A percentile compares a stretch with the other conserved stretches of the same genome.
These are phyloP conservation scores for Cercophora sp. DNA, from an alignment of 495 filamentous ascomycete species.

Conservation along the genomic window DNA sequence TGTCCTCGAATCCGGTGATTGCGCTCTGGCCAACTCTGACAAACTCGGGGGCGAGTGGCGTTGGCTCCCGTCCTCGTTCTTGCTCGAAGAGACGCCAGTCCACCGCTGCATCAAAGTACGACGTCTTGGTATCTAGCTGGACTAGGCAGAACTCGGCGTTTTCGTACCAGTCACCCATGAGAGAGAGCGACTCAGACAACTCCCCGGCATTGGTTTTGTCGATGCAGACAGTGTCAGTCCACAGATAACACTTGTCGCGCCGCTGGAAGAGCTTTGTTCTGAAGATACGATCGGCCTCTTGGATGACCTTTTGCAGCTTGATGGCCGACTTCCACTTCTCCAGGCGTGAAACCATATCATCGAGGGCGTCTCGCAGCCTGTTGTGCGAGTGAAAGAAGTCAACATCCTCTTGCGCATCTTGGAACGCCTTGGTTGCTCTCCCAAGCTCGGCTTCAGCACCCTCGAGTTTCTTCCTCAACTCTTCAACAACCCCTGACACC, in stretches of 20 bases:
- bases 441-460: conserved; percentile 11
- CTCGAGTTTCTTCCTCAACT: conserved; percentile 5
- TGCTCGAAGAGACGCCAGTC: conserved; percentile 28
- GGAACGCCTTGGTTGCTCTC: conserved; percentile 1
- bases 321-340: conserved; percentile 38
- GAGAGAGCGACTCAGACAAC: conserved; percentile 38
- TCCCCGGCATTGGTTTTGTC: conserved; percentile 40
- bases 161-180: conserved; percentile 49
- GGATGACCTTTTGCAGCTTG: conserved; percentile 35
- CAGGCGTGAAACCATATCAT: conserved; percentile 31
- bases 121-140: conserved; percentile 36
- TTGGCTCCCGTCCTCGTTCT: background rate
- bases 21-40: conserved; percentile 10
- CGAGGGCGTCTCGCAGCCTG: conserved; percentile 32
- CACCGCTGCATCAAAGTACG: conserved; percentile 16
- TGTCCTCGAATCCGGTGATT: conserved; percentile 21
- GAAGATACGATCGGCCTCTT: conserved; percentile 33
- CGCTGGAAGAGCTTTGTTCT: conserved; percentile 31
- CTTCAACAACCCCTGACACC: conserved; percentile 9
- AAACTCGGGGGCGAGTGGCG: background rate
- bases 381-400: conserved; percentile 24
- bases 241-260: conserved; percentile 40
- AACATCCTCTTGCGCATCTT: conserved; percentile 16
- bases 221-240: conserved; percentile 50
- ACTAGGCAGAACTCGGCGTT: conserved; percentile 46